Evolutionary conservation across 1,139 yeast species (phyloP).

Genomic region (Candida labiduridarum): DNA sequence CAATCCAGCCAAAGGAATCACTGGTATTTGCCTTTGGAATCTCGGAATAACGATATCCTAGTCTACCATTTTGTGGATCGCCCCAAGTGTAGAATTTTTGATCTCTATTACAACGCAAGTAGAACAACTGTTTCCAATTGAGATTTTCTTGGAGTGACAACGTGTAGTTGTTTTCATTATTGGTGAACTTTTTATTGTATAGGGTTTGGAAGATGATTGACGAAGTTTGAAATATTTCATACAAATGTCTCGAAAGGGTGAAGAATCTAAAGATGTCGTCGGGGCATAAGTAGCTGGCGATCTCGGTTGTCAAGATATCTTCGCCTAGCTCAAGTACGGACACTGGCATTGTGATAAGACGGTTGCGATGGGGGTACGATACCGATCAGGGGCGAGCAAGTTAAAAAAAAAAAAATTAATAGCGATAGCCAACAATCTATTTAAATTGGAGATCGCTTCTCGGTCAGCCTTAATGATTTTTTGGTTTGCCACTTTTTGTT

Average conservation of each 20-base stretch:
- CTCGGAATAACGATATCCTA: constrained; percentile 50
- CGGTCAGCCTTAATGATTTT: too few relatives aligned
- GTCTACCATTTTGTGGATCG: constrained; percentile 50
- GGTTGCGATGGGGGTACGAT: neutral
- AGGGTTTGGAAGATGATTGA: constrained; percentile 48
- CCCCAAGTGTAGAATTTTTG: constrained; percentile 70
- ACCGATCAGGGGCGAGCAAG: neutral
- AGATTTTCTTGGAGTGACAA: constrained; percentile 43
- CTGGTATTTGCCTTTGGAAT: constrained; percentile 32
- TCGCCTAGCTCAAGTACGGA: constrained; percentile 34
- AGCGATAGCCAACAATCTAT: too few relatives aligned
- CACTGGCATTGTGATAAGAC: constrained; percentile 5
- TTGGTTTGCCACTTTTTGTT: too few relatives aligned
- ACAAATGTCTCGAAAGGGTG: constrained; percentile 35
- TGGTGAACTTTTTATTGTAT: constrained; percentile 48
- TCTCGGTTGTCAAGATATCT: constrained; percentile 46
- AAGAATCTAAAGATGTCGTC: constrained; percentile 52
- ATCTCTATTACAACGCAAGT: constrained; percentile 37
- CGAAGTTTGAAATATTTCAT: constrained; percentile 26
- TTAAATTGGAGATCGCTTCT: too few relatives aligned
- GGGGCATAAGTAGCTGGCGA: constrained; percentile 41
- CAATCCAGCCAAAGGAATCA: constrained; percentile 31
- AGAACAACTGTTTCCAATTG: constrained; percentile 56
- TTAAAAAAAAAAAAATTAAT: too few relatives aligned
- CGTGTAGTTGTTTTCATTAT: constrained; percentile 27